Evolutionary conservation across 1,139 yeast species (phyloP), one percentile per base, ranked within the genome.

Genomic region (Geotrichum histeridarum): DNA sequence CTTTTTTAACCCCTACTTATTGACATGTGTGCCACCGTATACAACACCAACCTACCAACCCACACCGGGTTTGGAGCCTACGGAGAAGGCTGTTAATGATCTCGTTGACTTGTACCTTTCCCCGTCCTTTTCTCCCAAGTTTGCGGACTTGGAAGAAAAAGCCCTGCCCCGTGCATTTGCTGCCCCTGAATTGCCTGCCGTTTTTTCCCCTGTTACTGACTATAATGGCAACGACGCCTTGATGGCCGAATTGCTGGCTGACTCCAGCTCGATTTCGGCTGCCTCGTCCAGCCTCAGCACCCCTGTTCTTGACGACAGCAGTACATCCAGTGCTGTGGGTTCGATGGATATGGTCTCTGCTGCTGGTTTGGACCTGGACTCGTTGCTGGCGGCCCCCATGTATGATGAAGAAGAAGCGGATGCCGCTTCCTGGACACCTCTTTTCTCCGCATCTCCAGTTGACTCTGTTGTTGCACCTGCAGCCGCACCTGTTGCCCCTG

Each of bases 311-410:
- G 42, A 42, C 12, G 39, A 17, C 9, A 33, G 17, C 33, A 48
- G 42, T 41, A 36, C 42, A 46, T 4, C 43, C 35, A 31, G 42
- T 31, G 15, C 49, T 37, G 49, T 22, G 17, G 44, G 17, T 27
- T 15, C 7, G 22, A 42, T 42, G 14, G 38, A 17, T 14, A 32
- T 31, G 17, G 38, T 46, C n/a, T n/a, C n/a, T 14, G 7, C 14
- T 8, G 35, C 35, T 15, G 42, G 44, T 14, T 27, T 52, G 14
- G 51, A 38, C 33, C 32, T 52, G 42, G 51, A 42, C 14, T 48
- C 51, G n/a, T 42, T 52, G 12, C 41, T 47, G 51, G 54, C 51
- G 8, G 54, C 39, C 31, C 54, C 54, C 12, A 52, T 52, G 50
- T 52, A 47, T 27, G 49, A 45, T 18, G 49, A 45, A 8, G 48